These are phyloP conservation scores for Melaleuca quinquenervia DNA, from an alignment of 345 rosid species.

Conservation along the genomic window DNA sequence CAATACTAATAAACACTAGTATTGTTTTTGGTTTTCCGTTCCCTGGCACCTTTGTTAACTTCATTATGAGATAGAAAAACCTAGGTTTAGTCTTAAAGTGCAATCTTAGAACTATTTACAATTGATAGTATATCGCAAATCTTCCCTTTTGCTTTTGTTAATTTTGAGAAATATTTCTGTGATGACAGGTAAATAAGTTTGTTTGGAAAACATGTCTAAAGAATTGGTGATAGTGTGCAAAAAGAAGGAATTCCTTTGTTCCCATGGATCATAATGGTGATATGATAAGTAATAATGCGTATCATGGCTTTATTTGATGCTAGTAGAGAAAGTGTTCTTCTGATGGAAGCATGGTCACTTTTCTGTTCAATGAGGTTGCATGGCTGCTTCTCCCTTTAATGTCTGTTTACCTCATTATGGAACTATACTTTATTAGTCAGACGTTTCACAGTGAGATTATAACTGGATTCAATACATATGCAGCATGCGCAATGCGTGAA, in stretches of 20 bases:
- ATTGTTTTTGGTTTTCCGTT: too few relatives aligned
- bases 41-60: background rate
- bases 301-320: background rate
- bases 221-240: background rate
- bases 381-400: background rate
- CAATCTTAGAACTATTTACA: background rate
- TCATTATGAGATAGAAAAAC: background rate
- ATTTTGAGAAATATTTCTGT: conserved; percentile 1
- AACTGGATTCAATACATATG: background rate
- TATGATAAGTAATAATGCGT: background rate
- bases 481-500: background rate
- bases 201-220: background rate
- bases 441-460: background rate
- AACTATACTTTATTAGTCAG: background rate
- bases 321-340: background rate
- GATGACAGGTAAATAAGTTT: conserved; percentile 24
- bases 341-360: background rate
- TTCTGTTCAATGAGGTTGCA: background rate
- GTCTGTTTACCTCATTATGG: background rate
- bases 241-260: background rate
- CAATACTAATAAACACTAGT: too few relatives aligned
- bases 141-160: background rate
- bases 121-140: background rate
- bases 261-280: background rate
- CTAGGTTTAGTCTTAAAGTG: background rate